These are phyloP conservation scores for Nakazawaea peltata DNA, from an alignment of 805 yeast species.

Conservation along the genomic window DNA sequence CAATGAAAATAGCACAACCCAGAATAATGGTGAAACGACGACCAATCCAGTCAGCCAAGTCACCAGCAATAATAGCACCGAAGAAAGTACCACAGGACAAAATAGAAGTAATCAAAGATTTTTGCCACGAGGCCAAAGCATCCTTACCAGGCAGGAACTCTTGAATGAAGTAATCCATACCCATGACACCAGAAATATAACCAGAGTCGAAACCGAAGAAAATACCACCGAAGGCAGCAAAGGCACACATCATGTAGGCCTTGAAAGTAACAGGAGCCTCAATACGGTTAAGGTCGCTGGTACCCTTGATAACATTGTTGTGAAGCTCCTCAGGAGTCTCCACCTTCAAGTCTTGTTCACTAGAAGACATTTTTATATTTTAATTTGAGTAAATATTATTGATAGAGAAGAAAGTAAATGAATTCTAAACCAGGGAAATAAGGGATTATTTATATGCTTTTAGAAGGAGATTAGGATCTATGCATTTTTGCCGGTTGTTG, in stretches of 20 bases:
- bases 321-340: neutral
- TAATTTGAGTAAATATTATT: neutral
- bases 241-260: constrained; percentile 36
- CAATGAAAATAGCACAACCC: constrained; percentile 34
- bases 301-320: constrained; percentile 6
- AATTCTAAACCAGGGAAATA: no score
- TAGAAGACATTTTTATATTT: constrained; percentile 5
- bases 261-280: constrained; percentile 29
- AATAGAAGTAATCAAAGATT: constrained; percentile 57
- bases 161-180: constrained; percentile 41
- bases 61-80: constrained; percentile 60
- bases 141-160: constrained; percentile 15
- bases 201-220: constrained; percentile 67
- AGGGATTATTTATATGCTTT: no score
- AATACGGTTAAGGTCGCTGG: constrained; percentile 17
- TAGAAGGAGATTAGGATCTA: no score
- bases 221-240: constrained; percentile 63
- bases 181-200: constrained; percentile 57
- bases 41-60: constrained; percentile 37
- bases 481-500: no score
- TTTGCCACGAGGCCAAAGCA: constrained; percentile 21
- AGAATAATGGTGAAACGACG: constrained; percentile 38
- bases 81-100: constrained; percentile 63
- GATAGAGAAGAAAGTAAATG: no score
- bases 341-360: constrained; percentile 5